Evolutionary conservation across 2,329 filamentous ascomycete genomes (phyloP).

Genomic region (Trichoderma simmonsii): DNA sequence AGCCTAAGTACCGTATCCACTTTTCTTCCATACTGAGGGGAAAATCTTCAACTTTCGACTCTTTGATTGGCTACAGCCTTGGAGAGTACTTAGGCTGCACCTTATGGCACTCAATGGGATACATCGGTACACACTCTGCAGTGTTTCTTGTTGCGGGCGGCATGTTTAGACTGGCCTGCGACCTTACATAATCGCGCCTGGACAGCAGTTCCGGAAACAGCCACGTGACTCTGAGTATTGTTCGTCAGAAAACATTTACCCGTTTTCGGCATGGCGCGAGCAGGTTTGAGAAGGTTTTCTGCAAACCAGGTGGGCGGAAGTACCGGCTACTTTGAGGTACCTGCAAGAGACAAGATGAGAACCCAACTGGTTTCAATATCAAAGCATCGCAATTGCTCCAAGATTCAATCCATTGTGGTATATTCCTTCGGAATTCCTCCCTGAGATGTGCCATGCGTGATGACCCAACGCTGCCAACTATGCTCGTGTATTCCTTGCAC

Average conservation of each 20-base stretch:
- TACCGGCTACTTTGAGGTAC: constrained; percentile 36
- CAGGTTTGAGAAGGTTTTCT: constrained; percentile 53
- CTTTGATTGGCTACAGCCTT: too few relatives aligned
- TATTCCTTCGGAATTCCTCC: background rate
- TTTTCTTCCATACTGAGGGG: too few relatives aligned
- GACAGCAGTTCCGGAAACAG: background rate
- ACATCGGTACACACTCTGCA: background rate
- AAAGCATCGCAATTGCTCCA: background rate
- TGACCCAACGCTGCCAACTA: background rate
- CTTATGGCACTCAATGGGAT: background rate
- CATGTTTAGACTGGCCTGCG: background rate
- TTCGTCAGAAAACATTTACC: background rate
- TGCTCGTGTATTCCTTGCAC: background rate
- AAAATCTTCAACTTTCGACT: too few relatives aligned
- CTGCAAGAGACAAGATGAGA: background rate
- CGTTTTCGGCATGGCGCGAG: constrained; percentile 31
- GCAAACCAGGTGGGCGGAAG: constrained; percentile 24
- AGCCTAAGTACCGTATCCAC: too few relatives aligned
- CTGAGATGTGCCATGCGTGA: background rate
- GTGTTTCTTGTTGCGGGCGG: too few relatives aligned
- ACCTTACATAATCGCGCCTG: background rate
- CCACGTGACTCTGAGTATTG: background rate
- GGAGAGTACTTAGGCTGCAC: too few relatives aligned
- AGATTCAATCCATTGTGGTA: background rate
- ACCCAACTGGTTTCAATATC: background rate